Evolutionary conservation across 2,329 filamentous ascomycete genomes (phyloP), one percentile per base, ranked within the genome.

Genomic region (Lanzia echinophila): DNA sequence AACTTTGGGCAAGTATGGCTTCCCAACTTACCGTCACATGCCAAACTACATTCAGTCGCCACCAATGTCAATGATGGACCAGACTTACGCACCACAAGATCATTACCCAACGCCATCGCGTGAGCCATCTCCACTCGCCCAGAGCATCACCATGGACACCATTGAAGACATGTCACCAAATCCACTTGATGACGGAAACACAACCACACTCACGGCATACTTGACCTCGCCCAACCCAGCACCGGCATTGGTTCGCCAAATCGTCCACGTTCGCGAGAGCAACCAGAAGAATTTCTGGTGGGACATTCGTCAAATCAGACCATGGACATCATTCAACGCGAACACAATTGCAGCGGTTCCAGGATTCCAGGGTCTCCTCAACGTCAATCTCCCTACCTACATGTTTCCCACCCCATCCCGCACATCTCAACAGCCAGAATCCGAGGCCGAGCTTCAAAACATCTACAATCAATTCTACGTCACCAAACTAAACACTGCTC

Each of bases 221-320:
- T 81, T 97, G 46, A 90, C 87, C 2, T 76, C 79, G 0, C 73
- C 87, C 56, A 96, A 95, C 67, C 90, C 91, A 19, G 85, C 89
- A 20, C 87, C 91, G 17, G 86, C 86, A 39, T 76, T 96, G 33
- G 89, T 95, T 36, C 86, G 86, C 65, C 87, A 86, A 61, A 81
- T 92, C 61, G 84, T 86, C 67, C 83, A 72, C 60, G 75, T 77
- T 65, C 81, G 76, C 59, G 87, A 83, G 68, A 84, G 78, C 65
- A 80, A 78, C 71, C 86, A 79, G 64, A 89, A 86, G 69, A 84
- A 95, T 73, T 96, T 92, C 71, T 97, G 92, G 92, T 96, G 90
- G 88, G 92, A 97, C 66, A 80, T 95, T 55, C 87, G 92, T 62
- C 92, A 95, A 68, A 77, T 96, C 61, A 83, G 88, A 58, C 79